Percentiles rank a stretch among this genome's conserved stretches.
Conservation (phyloP, 139 green algal species). For the Eudorina sp. region DNA sequence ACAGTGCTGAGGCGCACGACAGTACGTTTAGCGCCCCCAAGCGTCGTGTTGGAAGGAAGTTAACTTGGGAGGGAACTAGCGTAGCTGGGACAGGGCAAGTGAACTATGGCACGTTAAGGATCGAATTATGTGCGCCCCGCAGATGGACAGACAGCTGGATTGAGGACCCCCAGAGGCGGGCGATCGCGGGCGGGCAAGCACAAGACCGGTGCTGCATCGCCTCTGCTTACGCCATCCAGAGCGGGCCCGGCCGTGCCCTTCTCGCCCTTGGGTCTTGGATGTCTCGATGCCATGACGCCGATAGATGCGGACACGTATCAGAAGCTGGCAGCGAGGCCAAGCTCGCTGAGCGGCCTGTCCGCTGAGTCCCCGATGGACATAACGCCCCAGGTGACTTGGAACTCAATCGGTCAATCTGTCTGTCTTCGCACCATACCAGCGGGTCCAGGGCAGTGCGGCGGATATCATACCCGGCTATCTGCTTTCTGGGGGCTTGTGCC, state of each 20-base stretch:
- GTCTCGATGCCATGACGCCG: neutral
- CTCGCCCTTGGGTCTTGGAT: slow-evolving; percentile 1
- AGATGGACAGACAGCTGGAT: slow-evolving; percentile 11
- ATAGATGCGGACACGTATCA: slow-evolving; percentile 30
- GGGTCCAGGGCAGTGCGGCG: too few relatives aligned
- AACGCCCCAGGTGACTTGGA: slow-evolving; percentile 38
- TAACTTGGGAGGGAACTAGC: too few relatives aligned
- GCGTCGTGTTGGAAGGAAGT: too few relatives aligned
- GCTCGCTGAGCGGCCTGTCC: neutral
- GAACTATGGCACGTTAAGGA: too few relatives aligned
- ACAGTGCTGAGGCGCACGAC: too few relatives aligned
- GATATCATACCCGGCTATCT: too few relatives aligned
- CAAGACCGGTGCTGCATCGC: neutral
- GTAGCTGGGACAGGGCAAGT: too few relatives aligned
- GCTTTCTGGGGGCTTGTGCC: too few relatives aligned
- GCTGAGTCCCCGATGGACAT: slow-evolving; percentile 41
- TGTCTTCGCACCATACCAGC: too few relatives aligned
- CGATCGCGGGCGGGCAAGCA: neutral
- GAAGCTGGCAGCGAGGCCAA: neutral
- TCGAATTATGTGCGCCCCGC: too few relatives aligned
- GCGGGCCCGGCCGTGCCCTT: neutral
- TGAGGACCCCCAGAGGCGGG: neutral
- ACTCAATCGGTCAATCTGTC: too few relatives aligned
- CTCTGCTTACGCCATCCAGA: neutral
- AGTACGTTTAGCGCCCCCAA: too few relatives aligned